Evolutionary conservation across 2,329 filamentous ascomycete genomes (phyloP).

Genomic region (Rutstroemia sp.): DNA sequence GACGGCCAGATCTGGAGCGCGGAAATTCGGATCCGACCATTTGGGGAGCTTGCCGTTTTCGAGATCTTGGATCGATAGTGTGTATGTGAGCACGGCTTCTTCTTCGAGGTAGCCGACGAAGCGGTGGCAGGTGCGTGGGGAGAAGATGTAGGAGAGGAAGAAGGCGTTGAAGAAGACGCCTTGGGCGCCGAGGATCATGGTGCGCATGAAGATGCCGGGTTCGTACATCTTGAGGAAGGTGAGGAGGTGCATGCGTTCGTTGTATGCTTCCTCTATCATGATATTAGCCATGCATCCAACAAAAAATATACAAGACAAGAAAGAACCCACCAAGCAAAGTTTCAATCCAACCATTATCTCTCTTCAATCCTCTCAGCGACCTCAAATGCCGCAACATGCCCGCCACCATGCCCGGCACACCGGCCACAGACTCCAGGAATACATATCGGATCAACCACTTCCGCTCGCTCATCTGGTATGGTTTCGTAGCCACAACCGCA

Average conservation of each 20-base stretch:
- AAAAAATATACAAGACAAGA: background rate
- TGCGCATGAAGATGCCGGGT: conserved; percentile 74
- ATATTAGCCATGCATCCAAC: conserved; percentile 39
- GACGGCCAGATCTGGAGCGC: conserved; percentile 81
- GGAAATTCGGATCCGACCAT: conserved; percentile 63
- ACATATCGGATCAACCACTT: conserved; percentile 90
- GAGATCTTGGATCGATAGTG: conserved; percentile 77
- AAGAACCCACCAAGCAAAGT: conserved; percentile 59
- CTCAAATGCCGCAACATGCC: conserved; percentile 88
- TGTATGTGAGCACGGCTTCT: conserved; percentile 94
- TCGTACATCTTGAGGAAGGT: conserved; percentile 90
- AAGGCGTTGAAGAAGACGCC: conserved; percentile 95
- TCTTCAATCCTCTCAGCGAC: conserved; percentile 75
- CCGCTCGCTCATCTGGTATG: conserved; percentile 66
- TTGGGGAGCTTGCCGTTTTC: conserved; percentile 76
- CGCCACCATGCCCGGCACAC: conserved; percentile 93
- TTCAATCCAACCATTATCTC: conserved; percentile 96
- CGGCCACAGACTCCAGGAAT: conserved; percentile 91
- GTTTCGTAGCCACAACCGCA: conserved; percentile 39
- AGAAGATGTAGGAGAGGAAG: conserved; percentile 82
- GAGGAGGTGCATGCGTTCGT: conserved; percentile 87
- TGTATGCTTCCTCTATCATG: conserved; percentile 68
- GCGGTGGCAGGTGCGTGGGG: conserved; percentile 81
- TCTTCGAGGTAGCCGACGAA: conserved; percentile 98
- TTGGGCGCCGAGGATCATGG: conserved; percentile 86